phyloP scores from a whole-genome alignment of 805 yeast genomes.

The Candida loeiensis region DNA sequence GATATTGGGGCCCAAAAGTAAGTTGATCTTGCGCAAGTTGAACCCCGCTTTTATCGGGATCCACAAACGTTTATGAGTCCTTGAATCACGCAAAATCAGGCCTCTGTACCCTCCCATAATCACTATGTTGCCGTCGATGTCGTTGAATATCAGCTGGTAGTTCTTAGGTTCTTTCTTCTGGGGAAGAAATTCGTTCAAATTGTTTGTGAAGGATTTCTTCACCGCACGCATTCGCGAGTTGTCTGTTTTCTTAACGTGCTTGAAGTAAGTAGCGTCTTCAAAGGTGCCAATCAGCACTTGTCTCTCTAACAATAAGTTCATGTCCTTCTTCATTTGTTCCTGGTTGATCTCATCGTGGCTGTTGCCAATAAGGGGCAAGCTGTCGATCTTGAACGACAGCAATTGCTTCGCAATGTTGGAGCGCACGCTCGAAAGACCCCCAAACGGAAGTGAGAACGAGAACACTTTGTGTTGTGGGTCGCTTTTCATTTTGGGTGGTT shows the following conservation, averaged over 20 bases:
- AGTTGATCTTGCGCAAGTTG: constrained; percentile 63
- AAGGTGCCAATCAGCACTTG: constrained; percentile 57
- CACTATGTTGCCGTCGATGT: constrained; percentile 73
- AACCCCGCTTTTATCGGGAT: constrained; percentile 84
- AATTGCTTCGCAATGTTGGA: constrained; percentile 24
- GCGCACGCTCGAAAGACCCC: constrained; percentile 31
- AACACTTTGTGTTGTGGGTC: constrained; percentile 39
- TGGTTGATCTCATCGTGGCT: constrained; percentile 9
- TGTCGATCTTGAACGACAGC: constrained; percentile 16
- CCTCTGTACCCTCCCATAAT: constrained; percentile 90
- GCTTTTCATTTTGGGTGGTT: constrained; percentile 14
- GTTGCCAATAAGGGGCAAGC: constrained; percentile 18
- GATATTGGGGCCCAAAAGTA: constrained; percentile 67
- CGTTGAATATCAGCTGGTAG: constrained; percentile 48
- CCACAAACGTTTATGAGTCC: constrained; percentile 72
- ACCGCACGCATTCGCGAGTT: constrained; percentile 70
- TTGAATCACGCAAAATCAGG: constrained; percentile 62
- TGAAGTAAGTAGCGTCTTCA: constrained; percentile 61
- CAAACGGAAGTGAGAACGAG: constrained; percentile 59
- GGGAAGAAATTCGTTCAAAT: constrained; percentile 40
- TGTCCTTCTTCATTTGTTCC: constrained; percentile 23
- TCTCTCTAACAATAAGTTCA: constrained; percentile 43
- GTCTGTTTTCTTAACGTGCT: constrained; percentile 53
- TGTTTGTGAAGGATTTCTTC: constrained; percentile 55
- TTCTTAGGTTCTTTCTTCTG: constrained; percentile 22